Evolutionary conservation across 805 yeast species (phyloP), one percentile per base, ranked within the genome.

Genomic region (Teunomyces atbi): DNA sequence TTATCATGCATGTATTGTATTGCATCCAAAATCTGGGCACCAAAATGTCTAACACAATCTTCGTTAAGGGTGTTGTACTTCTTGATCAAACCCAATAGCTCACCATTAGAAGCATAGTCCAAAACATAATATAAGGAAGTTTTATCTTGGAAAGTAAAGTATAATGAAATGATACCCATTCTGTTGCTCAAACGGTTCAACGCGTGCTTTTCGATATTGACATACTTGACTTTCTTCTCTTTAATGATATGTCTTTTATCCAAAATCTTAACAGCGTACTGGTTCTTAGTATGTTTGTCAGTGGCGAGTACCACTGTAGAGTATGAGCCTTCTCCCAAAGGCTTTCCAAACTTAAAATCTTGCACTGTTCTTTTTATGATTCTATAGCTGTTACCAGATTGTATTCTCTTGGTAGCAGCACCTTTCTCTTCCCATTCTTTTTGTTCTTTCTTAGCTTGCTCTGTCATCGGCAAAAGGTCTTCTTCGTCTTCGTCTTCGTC

Each of bases 181-280:
- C 85, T 64, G 46, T 74, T 65, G 42, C 82, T 83, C 48, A 87
- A 70, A 47, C 90, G 69, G 58, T 86, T 86, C 54, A 87, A 71
- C 0, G 96, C 86, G 59, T 84, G 84, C 58, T 87, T 87, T 59
- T 87, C 96, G 45, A 87, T 84, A 59, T 85, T 86, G 41, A 87
- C 95, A 61, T 87, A 87, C 59, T 87, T 86, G 27, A 86, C 94
- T 58, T 87, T 87, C 62, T 86, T 87, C 59, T 87, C 95, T 53
- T 80, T 82, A 45, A 87, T 86, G 42, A 87, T 81, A 59, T 87
- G 92, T 46, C 85, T 76, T 60, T 87, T 87, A 61, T 84, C 89
- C 46, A 87, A 66, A 3, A 86, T 79, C 60, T 87, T 87, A 8
- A 87, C 84, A 1, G 96, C 96, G 61, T 83, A 87, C 67, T 81